Base-by-base conservation (phyloP, 2,329 filamentous ascomycete genomes). In the Colletotrichum zoysiae region DNA sequence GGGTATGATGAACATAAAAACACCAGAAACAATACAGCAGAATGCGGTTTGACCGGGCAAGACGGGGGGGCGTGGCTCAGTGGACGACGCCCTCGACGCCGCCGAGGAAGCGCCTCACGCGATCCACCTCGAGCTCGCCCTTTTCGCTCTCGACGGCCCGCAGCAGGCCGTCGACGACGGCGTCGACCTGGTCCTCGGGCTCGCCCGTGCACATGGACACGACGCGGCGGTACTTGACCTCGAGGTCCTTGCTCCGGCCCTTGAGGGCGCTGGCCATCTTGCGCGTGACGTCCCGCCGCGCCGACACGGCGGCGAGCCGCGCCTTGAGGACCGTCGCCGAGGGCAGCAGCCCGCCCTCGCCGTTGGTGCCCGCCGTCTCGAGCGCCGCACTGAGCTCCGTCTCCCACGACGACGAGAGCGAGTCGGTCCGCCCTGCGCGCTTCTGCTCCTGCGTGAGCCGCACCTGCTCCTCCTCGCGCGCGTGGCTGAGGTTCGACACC, bases 71-170 rank as follows among this genome's bases (percentile, higher is more conserved):
- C 26, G 26, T 3, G 4, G 5, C 50, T 57, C 79, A 85, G 75
- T 83, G 81, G 73, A 84, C 83, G 55, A 87, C 88, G 2, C 88
- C 90, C 77, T 95, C 93, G 3, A 97, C 93, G 67, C 93, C 92
- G 40, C 92, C 88, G 68, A 97, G 83, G 78, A 97, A 97, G 64
- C 95, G 90, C 76, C 92, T 86, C 16, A 97, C 92, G 11, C 94
- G 85, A 0, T 89, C 90, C 11, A 95, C 90, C 78, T 97, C 94
- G 1, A 94, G 84, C 76, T 93, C 92, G 9, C 90, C 88, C 66
- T 87, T 89, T 79, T 98, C 95, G 77, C 95, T 97, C 82, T 97
- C 95, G 3, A 98, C 92, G 2, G 96, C 96, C 74, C 93, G 90
- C 58, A 97, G 89, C 55, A 99, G 84, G 3, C 91, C 90, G 64